phyloP scores from a whole-genome alignment of 1,284 basidiomycete species.

The Inonotus hispidus region DNA sequence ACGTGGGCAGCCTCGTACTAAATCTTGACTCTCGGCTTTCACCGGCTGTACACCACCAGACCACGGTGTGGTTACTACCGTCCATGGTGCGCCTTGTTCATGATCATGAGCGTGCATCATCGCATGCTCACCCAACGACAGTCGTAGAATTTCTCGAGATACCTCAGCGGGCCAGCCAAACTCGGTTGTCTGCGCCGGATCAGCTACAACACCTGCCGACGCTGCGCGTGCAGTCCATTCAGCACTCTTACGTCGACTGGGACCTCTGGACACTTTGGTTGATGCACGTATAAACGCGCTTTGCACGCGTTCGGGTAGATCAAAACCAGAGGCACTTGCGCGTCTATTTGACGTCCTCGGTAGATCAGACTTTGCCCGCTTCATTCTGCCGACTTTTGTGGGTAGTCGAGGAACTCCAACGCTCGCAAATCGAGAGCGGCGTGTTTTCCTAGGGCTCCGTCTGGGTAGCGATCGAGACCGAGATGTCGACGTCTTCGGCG shows the following conservation, averaged over 20 bases:
- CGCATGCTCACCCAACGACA: slow-evolving; percentile 29
- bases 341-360: slow-evolving; percentile 2
- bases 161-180: slow-evolving; percentile 40
- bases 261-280: neutral
- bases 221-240: slow-evolving; percentile 39
- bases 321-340: neutral
- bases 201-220: slow-evolving; percentile 28
- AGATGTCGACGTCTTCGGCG: slow-evolving; percentile 2
- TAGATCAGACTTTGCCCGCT: neutral
- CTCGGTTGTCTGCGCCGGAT: slow-evolving; percentile 21
- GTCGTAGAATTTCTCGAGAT: slow-evolving; percentile 37
- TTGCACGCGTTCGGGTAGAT: neutral
- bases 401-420: neutral
- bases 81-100: neutral
- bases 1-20: neutral
- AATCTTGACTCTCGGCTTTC: neutral
- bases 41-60: neutral
- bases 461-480: neutral
- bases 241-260: slow-evolving; percentile 34
- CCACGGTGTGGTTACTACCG: neutral
- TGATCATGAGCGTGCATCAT: neutral
- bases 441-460: neutral
- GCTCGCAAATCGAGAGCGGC: neutral
- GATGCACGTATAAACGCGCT: neutral
- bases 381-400: neutral